Evolutionary conservation across 2,329 filamentous ascomycete genomes (phyloP).

Genomic region (Aspergillus sp.): DNA sequence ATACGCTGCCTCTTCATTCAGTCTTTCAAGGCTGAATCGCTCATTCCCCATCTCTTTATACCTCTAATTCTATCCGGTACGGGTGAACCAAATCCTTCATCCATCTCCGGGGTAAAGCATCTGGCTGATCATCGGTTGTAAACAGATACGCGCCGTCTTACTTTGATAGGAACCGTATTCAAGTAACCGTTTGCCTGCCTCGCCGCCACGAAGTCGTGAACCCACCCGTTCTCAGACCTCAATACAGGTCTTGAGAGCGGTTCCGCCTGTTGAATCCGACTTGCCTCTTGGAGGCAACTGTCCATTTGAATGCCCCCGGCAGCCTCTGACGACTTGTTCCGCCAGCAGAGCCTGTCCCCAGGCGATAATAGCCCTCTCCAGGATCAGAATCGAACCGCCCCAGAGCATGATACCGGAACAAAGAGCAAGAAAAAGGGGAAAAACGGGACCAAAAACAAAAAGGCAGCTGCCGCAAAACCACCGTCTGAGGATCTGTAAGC

Average conservation of each 20-base stretch:
- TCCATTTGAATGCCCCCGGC: conserved; percentile 40
- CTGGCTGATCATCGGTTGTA: conserved; percentile 12
- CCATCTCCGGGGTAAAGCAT: neutral
- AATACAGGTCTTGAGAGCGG: conserved; percentile 27
- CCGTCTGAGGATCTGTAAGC: conserved; percentile 34
- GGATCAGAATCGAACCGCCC: conserved; percentile 19
- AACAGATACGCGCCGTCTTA: neutral
- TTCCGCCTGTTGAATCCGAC: conserved; percentile 5
- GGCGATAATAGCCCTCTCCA: conserved; percentile 25
- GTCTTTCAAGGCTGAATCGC: neutral
- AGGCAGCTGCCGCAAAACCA: conserved; percentile 23
- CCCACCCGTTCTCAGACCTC: conserved; percentile 30
- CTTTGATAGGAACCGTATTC: neutral
- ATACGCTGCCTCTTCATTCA: conserved; percentile 2
- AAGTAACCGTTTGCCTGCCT: neutral
- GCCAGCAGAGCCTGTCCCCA: conserved; percentile 31
- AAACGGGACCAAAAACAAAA: conserved; percentile 30
- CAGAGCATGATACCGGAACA: conserved; percentile 28
- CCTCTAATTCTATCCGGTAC: neutral
- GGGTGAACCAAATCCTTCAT: neutral
- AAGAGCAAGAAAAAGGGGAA: conserved; percentile 39
- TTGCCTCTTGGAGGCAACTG: conserved; percentile 26
- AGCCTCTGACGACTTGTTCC: conserved; percentile 34
- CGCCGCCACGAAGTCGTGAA: neutral
- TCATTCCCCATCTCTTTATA: neutral